Conservation (phyloP, 106 monocot species). For the Allium sativum region DNA sequence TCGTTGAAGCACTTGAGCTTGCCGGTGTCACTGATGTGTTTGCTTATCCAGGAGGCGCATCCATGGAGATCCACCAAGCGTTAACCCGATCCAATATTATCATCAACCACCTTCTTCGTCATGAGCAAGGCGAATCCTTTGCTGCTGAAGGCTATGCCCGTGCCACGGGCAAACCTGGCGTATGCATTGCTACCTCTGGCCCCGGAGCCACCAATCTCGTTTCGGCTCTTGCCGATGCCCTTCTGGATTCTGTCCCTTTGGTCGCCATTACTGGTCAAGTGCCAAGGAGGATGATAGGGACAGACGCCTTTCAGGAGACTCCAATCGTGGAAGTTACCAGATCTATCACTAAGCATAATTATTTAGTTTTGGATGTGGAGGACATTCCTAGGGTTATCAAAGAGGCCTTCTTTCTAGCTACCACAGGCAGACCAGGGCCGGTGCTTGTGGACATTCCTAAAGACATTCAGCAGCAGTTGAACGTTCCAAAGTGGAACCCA, state of each 20-base stretch:
- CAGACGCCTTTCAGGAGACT: slow-evolving; percentile 91
- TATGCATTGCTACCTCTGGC: slow-evolving; percentile 92
- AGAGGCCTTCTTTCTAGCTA: slow-evolving; percentile 81
- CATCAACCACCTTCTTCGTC: slow-evolving; percentile 70
- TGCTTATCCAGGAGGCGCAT: slow-evolving; percentile 88
- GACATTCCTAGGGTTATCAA: slow-evolving; percentile 69
- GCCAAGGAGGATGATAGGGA: slow-evolving; percentile 86
- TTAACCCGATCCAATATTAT: slow-evolving; percentile 71
- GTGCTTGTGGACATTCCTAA: slow-evolving; percentile 86
- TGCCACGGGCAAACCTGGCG: slow-evolving; percentile 68
- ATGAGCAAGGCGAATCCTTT: slow-evolving; percentile 90
- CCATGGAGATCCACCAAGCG: slow-evolving; percentile 97
- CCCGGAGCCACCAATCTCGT: slow-evolving; percentile 95
- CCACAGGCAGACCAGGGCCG: slow-evolving; percentile 72
- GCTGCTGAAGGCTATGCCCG: slow-evolving; percentile 77
- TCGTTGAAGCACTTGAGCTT: slow-evolving; percentile 80
- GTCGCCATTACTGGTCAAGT: slow-evolving; percentile 97
- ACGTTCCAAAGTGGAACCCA: slow-evolving; percentile 46
- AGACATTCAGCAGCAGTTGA: slow-evolving; percentile 88
- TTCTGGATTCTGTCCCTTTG: slow-evolving; percentile 79
- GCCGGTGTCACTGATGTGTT: slow-evolving; percentile 76
- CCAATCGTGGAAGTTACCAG: slow-evolving; percentile 89
- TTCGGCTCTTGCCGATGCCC: slow-evolving; percentile 70
- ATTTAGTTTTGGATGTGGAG: slow-evolving; percentile 65
- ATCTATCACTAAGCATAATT: slow-evolving; percentile 88